These are phyloP conservation scores for Cardamine occulta DNA, from an alignment of 345 rosid genomes.

Conservation along the genomic window DNA sequence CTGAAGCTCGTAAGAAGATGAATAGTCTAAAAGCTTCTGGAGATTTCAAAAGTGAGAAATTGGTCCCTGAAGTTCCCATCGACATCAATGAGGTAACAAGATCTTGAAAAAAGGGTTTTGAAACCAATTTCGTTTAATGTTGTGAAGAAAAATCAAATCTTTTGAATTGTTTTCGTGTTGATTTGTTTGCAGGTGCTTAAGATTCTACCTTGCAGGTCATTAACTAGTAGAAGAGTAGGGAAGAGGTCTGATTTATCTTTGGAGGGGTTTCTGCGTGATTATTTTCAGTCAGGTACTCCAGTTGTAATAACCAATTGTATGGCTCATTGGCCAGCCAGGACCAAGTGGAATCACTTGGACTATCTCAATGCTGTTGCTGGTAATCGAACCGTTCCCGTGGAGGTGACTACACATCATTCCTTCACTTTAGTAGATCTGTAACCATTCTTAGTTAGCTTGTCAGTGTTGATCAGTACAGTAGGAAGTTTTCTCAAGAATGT, in stretches of 20 bases:
- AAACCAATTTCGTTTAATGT: neutral
- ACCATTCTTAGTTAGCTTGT: neutral
- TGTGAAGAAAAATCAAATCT: neutral
- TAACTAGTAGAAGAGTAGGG: conserved; percentile 62
- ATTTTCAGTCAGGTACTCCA: conserved; percentile 69
- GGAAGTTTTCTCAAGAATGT: neutral
- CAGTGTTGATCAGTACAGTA: neutral
- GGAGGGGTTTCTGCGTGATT: conserved; percentile 82
- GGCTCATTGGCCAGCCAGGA: conserved; percentile 95
- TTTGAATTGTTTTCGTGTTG: neutral
- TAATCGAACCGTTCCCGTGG: conserved; percentile 92
- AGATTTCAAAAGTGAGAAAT: conserved; percentile 28
- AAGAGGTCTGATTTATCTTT: conserved; percentile 75
- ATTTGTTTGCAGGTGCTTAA: conserved; percentile 52
- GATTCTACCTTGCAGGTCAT: conserved; percentile 67
- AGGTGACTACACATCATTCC: conserved; percentile 63
- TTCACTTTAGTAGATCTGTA: neutral
- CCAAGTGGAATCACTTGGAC: conserved; percentile 85
- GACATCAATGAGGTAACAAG: conserved; percentile 65
- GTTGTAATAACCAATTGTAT: conserved; percentile 83
- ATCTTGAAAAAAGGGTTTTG: conserved; percentile 12
- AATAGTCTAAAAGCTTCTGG: conserved; percentile 36
- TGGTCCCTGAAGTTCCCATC: conserved; percentile 57
- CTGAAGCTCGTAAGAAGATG: conserved; percentile 48
- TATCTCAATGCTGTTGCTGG: conserved; percentile 81